These are phyloP conservation scores for Teratosphaeria zuluensis DNA, from an alignment of 2,329 filamentous ascomycete genomes.

Conservation along the genomic window DNA sequence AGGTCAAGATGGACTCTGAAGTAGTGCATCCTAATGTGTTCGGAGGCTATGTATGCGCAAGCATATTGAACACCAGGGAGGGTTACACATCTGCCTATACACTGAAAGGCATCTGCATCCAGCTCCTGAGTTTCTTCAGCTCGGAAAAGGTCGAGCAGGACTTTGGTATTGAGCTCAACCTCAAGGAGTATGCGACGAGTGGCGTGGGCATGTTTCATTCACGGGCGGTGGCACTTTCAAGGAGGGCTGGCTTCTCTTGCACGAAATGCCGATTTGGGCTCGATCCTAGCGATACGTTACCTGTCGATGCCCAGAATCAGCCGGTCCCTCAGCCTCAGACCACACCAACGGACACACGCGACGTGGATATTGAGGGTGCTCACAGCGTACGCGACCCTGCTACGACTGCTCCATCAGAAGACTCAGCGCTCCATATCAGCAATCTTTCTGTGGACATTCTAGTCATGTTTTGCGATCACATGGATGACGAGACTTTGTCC, in stretches of 20 bases:
- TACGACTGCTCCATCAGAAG: neutral
- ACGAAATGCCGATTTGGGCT: neutral
- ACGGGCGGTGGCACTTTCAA: neutral
- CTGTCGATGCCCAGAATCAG: too few relatives aligned
- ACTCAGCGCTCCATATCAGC: neutral
- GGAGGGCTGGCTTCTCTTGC: neutral
- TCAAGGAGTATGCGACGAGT: neutral
- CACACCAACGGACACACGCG: too few relatives aligned
- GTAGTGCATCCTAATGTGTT: slow-evolving; percentile 16
- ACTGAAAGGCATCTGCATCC: slow-evolving; percentile 16
- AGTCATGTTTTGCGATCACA: slow-evolving; percentile 9
- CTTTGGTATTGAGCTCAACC: slow-evolving; percentile 3
- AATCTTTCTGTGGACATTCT: slow-evolving; percentile 12
- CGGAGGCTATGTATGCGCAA: slow-evolving; percentile 14
- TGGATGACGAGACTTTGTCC: slow-evolving; percentile 12
- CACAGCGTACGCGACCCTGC: too few relatives aligned
- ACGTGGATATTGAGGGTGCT: too few relatives aligned
- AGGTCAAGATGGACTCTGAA: neutral
- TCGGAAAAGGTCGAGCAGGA: slow-evolving; percentile 11
- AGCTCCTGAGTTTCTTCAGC: slow-evolving; percentile 9
- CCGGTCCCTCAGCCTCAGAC: too few relatives aligned
- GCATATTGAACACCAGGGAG: slow-evolving; percentile 9
- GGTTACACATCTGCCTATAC: slow-evolving; percentile 16
- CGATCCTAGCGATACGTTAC: too few relatives aligned
- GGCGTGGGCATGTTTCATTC: neutral